phyloP scores from a whole-genome alignment of 495 filamentous ascomycete genomes.

The Talaromyces borbonicus region DNA sequence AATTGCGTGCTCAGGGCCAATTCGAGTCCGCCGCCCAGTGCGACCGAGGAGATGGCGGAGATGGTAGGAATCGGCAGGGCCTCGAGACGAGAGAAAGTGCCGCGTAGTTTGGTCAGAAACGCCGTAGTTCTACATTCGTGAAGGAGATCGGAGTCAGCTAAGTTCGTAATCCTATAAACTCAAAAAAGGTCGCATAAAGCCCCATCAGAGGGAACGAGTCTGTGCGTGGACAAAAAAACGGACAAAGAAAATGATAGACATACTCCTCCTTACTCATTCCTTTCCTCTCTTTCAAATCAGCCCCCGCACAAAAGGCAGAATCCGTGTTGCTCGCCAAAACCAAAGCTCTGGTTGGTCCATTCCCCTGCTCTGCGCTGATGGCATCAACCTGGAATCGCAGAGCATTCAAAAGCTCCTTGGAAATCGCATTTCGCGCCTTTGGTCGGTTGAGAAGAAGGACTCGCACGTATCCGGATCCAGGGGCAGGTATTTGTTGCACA shows the following conservation, averaged over 20 bases:
- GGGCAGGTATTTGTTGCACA: slow-evolving; percentile 61
- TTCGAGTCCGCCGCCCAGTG: slow-evolving; percentile 88
- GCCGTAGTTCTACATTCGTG: slow-evolving; percentile 45
- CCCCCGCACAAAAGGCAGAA: slow-evolving; percentile 82
- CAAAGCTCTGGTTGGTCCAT: slow-evolving; percentile 59
- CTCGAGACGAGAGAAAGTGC: slow-evolving; percentile 57
- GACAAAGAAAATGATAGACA: slow-evolving; percentile 7
- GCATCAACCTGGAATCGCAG: slow-evolving; percentile 59
- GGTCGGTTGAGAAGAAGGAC: slow-evolving; percentile 83
- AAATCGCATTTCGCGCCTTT: slow-evolving; percentile 80
- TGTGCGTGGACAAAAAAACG: neutral
- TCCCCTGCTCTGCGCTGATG: slow-evolving; percentile 57
- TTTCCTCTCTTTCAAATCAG: slow-evolving; percentile 82
- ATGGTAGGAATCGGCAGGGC: slow-evolving; percentile 80
- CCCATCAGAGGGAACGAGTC: no score
- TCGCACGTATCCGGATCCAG: slow-evolving; percentile 73
- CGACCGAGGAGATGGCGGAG: slow-evolving; percentile 65
- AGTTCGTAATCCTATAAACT: no score
- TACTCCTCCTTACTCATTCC: slow-evolving; percentile 63
- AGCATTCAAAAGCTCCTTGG: slow-evolving; percentile 57
- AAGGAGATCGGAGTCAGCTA: no score
- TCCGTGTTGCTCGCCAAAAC: slow-evolving; percentile 72
- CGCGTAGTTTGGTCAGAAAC: slow-evolving; percentile 68
- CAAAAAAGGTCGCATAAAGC: no score
- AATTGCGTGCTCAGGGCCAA: slow-evolving; percentile 79